Evolutionary conservation across 345 rosid species (phyloP).

Genomic region (Rhodomyrtus tomentosa): DNA sequence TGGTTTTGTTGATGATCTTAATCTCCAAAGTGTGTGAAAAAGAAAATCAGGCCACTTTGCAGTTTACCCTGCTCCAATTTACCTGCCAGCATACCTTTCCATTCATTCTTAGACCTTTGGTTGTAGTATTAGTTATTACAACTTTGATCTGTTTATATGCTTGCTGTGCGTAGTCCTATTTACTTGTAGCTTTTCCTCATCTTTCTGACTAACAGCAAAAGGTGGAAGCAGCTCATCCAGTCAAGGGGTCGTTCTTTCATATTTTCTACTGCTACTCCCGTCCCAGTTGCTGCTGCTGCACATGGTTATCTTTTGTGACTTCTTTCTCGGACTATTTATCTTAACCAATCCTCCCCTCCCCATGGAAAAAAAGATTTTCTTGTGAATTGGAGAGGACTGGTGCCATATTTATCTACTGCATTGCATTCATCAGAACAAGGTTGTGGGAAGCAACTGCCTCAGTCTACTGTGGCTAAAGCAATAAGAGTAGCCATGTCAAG

Average conservation of each 20-base stretch:
- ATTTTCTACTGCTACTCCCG: constrained; percentile 74
- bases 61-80: background rate
- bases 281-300: constrained; percentile 84
- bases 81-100: background rate
- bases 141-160: background rate
- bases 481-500: background rate
- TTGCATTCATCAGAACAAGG: background rate
- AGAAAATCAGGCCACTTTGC: background rate
- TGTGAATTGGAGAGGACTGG: background rate
- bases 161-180: background rate
- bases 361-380: background rate
- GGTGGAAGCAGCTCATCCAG: constrained; percentile 79
- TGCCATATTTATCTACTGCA: background rate
- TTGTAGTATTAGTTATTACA: background rate
- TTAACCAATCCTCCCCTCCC: background rate
- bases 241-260: constrained; percentile 91
- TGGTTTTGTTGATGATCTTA: background rate
- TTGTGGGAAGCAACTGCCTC: background rate
- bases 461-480: background rate
- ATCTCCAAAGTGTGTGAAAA: background rate
- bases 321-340: background rate
- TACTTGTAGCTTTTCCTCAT: background rate
- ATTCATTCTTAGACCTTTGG: background rate
- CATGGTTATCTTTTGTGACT: constrained; percentile 32
- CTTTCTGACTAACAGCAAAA: constrained; percentile 43